phyloP scores from a whole-genome alignment of 164 flowering plant genomes.

The Piper betle region DNA sequence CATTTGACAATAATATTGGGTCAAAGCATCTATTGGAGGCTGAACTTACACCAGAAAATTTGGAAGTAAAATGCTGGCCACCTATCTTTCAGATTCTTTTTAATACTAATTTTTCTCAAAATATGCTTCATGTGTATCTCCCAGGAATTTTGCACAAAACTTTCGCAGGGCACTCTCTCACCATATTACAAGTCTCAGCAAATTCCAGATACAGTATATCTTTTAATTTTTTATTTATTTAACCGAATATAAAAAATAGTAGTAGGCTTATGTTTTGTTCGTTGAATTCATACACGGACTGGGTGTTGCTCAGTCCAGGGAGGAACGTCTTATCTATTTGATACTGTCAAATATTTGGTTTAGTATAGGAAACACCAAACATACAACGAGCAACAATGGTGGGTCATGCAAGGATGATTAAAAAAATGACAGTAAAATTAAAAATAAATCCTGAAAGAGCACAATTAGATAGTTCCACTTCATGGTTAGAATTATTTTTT shows the following conservation, averaged over 20 bases:
- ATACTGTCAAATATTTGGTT: too few species aligned
- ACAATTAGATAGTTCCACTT: too few species aligned
- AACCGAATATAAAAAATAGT: background rate
- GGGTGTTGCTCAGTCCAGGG: too few species aligned
- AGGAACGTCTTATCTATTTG: too few species aligned
- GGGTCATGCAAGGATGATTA: too few species aligned
- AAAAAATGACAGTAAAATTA: too few species aligned
- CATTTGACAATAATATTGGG: slow-evolving; percentile 55
- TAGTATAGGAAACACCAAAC: too few species aligned
- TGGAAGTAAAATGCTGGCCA: slow-evolving; percentile 46
- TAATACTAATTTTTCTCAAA: slow-evolving; percentile 1
- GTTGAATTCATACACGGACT: too few species aligned
- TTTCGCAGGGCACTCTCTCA: slow-evolving; percentile 37
- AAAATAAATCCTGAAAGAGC: too few species aligned
- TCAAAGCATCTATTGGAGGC: slow-evolving; percentile 67
- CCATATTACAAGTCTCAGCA: slow-evolving; percentile 75
- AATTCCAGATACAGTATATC: slow-evolving; percentile 63
- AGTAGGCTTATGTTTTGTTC: too few species aligned
- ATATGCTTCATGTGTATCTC: slow-evolving; percentile 9
- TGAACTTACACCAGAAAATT: slow-evolving; percentile 42
- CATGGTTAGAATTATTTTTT: too few species aligned
- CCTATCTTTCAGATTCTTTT: slow-evolving; percentile 1
- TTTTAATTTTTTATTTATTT: background rate
- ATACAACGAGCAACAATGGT: too few species aligned
- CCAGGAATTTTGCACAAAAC: slow-evolving; percentile 66